phyloP scores from a whole-genome alignment of 805 yeast species.

The Trichomonascus vanleenenianus region DNA sequence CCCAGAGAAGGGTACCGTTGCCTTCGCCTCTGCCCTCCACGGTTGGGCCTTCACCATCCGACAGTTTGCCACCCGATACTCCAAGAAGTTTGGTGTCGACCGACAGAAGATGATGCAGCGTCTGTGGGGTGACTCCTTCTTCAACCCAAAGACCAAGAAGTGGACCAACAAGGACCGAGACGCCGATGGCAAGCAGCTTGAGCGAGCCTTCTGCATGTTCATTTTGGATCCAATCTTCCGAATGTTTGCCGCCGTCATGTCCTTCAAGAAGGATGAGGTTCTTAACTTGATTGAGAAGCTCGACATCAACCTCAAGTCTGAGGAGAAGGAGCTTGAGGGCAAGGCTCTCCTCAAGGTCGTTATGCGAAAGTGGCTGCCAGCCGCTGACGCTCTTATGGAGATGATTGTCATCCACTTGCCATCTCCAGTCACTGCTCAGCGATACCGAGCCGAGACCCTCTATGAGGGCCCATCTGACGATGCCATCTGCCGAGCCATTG shows the following conservation, averaged over 20 bases:
- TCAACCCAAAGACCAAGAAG: constrained; percentile 99
- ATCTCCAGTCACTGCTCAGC: constrained; percentile 99
- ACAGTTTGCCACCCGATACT: constrained; percentile 96
- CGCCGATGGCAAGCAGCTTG: constrained; percentile 90
- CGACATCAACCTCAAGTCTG: constrained; percentile 88
- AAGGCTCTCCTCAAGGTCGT: constrained; percentile 96
- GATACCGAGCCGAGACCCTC: constrained; percentile 97
- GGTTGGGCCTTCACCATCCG: constrained; percentile 99
- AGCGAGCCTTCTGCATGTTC: constrained; percentile 99
- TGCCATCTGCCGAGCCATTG: constrained; percentile 82
- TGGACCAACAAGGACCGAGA: constrained; percentile 95
- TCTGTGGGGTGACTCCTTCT: constrained; percentile 99
- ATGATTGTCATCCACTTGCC: constrained; percentile 98
- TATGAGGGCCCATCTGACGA: constrained; percentile 97
- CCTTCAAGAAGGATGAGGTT: constrained; percentile 97
- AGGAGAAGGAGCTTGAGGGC: constrained; percentile 98
- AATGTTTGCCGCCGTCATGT: constrained; percentile 94
- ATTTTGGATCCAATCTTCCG: constrained; percentile 98
- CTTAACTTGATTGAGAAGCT: constrained; percentile 87
- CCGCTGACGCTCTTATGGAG: constrained; percentile 98
- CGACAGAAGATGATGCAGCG: constrained; percentile 96
- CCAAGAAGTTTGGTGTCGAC: constrained; percentile 99
- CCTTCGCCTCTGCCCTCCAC: constrained; percentile 99
- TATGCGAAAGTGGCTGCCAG: constrained; percentile 99
- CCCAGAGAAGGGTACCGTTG: constrained; percentile 99